These are phyloP conservation scores for Linanthus parryae DNA, from an alignment of 148 eudicot species.

Conservation along the genomic window DNA sequence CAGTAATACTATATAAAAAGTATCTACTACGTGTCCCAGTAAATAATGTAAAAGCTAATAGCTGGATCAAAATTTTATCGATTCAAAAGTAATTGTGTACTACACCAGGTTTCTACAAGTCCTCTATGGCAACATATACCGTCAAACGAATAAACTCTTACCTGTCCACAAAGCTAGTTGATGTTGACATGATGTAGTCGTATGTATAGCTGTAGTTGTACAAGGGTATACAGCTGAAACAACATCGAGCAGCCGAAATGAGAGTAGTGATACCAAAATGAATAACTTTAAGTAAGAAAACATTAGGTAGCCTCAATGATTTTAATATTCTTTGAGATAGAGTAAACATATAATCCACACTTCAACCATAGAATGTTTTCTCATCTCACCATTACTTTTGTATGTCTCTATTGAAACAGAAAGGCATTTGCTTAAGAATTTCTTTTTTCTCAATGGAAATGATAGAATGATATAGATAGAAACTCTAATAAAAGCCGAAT, in stretches of 20 bases:
- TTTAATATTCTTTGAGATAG: no score
- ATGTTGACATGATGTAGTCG: slow-evolving; percentile 79
- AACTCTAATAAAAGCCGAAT: no score
- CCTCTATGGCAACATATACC: not conserved
- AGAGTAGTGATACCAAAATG: slow-evolving; percentile 2
- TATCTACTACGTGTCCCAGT: no score
- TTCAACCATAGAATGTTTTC: not conserved
- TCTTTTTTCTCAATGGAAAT: no score
- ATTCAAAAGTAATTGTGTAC: not conserved
- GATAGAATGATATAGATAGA: no score
- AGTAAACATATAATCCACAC: no score
- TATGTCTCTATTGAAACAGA: no score
- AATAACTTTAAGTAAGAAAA: not conserved
- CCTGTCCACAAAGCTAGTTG: slow-evolving; percentile 97
- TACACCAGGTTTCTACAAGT: not conserved
- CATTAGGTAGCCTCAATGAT: not conserved
- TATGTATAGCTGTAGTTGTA: slow-evolving; percentile 96
- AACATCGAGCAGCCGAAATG: slow-evolving; percentile 5
- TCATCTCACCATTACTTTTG: not conserved
- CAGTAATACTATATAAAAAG: not conserved
- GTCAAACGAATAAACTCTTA: slow-evolving; percentile 16
- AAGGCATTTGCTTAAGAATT: no score
- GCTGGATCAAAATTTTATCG: no score
- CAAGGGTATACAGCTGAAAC: slow-evolving; percentile 24
- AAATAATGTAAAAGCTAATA: no score